Conservation (phyloP, 345 rosid species). For the Eucalyptus sp. region DNA sequence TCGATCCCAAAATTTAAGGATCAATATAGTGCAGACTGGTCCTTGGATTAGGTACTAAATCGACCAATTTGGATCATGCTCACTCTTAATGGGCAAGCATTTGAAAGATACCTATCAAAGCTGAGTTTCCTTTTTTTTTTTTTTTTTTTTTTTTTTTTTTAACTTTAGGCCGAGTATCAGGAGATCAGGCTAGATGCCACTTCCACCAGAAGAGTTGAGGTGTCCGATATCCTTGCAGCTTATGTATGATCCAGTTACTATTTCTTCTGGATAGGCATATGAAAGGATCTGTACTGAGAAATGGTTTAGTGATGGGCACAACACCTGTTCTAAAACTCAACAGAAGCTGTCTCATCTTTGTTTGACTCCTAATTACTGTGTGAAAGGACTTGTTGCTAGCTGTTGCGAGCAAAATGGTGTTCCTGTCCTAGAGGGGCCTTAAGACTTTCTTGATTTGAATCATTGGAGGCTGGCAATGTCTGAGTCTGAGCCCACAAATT, state of each 20-base stretch:
- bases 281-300: neutral
- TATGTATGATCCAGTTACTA: slow-evolving; percentile 90
- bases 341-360: neutral
- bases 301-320: neutral
- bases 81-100: no score
- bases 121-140: no score
- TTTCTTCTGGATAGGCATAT: slow-evolving; percentile 92
- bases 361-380: slow-evolving; percentile 53
- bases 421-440: slow-evolving; percentile 54
- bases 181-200: slow-evolving; percentile 55
- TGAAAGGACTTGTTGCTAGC: slow-evolving; percentile 82
- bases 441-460: no score
- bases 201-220: slow-evolving; percentile 88
- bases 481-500: slow-evolving; percentile 47
- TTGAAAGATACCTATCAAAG: no score
- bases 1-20: no score
- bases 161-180: slow-evolving; percentile 38
- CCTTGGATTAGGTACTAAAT: no score
- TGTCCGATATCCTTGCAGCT: slow-evolving; percentile 93
- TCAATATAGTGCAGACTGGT: accelerated
- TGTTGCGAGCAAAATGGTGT: slow-evolving; percentile 90
- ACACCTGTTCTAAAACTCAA: neutral
- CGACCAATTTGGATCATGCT: no score
- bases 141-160: slow-evolving; percentile 15
- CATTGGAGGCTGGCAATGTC: slow-evolving; percentile 51